Evolutionary conservation across 108 stramenopile genomes (phyloP).

Genomic region (Cylindrotheca fusiformis): DNA sequence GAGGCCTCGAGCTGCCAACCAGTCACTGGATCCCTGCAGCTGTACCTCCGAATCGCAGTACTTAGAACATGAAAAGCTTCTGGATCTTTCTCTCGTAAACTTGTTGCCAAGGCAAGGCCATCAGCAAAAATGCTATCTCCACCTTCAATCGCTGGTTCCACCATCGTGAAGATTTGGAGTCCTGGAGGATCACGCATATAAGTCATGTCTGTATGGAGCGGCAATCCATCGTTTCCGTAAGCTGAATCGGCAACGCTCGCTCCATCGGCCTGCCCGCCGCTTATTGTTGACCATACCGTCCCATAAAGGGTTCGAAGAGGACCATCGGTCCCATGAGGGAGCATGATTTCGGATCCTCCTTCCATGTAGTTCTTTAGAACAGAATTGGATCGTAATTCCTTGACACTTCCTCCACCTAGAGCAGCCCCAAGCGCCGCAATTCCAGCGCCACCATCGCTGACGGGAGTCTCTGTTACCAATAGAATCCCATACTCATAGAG

Average conservation of each 20-base stretch:
- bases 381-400: conserved; percentile 24
- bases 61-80: conserved; percentile 53
- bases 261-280: conserved; percentile 36
- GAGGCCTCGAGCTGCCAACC: conserved; percentile 81
- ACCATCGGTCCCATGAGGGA: conserved; percentile 57
- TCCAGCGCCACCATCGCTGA: conserved; percentile 30
- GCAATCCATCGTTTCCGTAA: conserved; percentile 68
- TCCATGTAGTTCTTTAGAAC: conserved; percentile 25
- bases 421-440: conserved; percentile 52
- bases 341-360: conserved; percentile 18
- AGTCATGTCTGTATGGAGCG: conserved; percentile 85
- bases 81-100: conserved; percentile 44
- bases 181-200: conserved; percentile 79
- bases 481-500: conserved; percentile 73
- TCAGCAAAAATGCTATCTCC: conserved; percentile 65
- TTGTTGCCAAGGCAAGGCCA: conserved; percentile 69
- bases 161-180: conserved; percentile 86
- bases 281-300: conserved; percentile 69
- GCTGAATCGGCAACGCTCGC: conserved; percentile 80
- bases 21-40: conserved; percentile 53
- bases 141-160: conserved; percentile 55
- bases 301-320: conserved; percentile 83
- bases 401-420: conserved; percentile 44
- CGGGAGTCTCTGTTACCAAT: conserved; percentile 61
- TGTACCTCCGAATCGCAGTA: conserved; percentile 54